Evolutionary conservation across 2,329 filamentous ascomycete genomes (phyloP).

Genomic region (Penicillium occitanis): DNA sequence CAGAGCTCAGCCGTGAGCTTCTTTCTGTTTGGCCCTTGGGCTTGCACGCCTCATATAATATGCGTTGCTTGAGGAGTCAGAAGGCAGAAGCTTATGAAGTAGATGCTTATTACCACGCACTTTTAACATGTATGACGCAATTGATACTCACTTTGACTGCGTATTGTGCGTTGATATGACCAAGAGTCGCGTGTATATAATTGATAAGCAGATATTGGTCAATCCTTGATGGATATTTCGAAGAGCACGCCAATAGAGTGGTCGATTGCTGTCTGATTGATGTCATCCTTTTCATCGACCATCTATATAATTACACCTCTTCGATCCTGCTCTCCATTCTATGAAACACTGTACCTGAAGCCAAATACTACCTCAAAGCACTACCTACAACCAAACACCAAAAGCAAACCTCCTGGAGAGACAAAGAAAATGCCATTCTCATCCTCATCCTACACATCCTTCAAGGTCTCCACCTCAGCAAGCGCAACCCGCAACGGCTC

Average conservation of each 20-base stretch:
- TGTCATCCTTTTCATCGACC: not conserved
- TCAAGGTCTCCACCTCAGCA: slow-evolving; percentile 4
- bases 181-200: not conserved
- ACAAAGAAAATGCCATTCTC: slow-evolving; percentile 15
- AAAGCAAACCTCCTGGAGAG: not conserved
- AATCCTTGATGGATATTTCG: not conserved
- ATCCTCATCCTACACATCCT: slow-evolving; percentile 16
- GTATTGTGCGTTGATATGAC: not conserved
- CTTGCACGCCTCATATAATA: no score
- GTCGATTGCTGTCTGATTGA: not conserved
- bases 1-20: no score
- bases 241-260: not conserved
- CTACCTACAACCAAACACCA: not conserved
- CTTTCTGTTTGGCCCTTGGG: no score
- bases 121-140: no score
- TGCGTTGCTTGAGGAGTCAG: no score
- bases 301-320: no score
- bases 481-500: slow-evolving; percentile 15
- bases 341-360: not conserved
- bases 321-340: no score
- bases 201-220: not conserved
- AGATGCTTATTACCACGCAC: no score
- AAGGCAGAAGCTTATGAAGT: no score
- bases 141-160: no score
- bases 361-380: not conserved